These are phyloP conservation scores for Claviceps spartinae DNA, from an alignment of 2,329 filamentous ascomycete genomes.

Conservation along the genomic window DNA sequence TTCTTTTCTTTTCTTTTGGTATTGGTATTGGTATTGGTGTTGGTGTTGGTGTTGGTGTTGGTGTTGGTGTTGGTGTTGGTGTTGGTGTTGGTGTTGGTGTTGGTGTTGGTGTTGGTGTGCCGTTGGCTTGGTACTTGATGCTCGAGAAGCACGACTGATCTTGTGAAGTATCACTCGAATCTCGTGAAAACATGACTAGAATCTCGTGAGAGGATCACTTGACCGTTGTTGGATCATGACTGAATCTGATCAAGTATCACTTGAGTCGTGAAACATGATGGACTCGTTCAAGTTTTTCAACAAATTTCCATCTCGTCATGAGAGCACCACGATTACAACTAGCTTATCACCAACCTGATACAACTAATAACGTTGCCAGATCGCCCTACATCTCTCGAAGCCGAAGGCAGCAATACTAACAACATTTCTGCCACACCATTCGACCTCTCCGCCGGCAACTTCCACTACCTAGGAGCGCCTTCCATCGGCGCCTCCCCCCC, in stretches of 20 bases:
- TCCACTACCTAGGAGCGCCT: constrained; percentile 37
- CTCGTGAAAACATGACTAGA: no score
- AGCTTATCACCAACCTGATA: neutral
- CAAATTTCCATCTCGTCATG: no score
- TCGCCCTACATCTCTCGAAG: constrained; percentile 19
- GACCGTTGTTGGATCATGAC: no score
- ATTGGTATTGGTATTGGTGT: no score
- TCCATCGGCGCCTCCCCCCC: constrained; percentile 39
- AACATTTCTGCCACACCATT: constrained; percentile 52
- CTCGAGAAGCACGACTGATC: no score
- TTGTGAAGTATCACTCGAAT: no score
- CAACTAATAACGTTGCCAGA: constrained; percentile 14
- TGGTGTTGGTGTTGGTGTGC: neutral
- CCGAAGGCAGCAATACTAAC: constrained; percentile 36
- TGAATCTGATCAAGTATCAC: no score
- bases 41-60: neutral
- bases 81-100: neutral
- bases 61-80: neutral
- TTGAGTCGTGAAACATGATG: no score
- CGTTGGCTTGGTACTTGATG: no score
- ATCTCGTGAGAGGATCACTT: no score
- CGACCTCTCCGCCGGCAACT: constrained; percentile 39
- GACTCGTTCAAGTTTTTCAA: no score
- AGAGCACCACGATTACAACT: no score
- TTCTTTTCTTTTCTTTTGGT: neutral